phyloP scores from a whole-genome alignment of 2,329 filamentous ascomycete genomes.

The Pseudocercospora fuligena region DNA sequence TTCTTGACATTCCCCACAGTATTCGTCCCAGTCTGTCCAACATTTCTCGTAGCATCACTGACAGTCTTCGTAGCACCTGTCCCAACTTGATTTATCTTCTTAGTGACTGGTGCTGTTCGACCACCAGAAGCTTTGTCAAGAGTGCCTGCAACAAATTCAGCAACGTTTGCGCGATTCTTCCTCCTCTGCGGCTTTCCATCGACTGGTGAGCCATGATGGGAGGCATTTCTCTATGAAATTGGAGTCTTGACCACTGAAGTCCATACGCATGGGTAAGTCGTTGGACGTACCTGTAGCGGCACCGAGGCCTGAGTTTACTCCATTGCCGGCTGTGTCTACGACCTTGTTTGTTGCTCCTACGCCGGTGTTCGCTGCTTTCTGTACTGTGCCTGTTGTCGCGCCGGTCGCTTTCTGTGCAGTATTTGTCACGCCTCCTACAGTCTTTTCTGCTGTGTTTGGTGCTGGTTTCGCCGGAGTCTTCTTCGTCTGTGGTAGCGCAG shows the following conservation, averaged over 20 bases:
- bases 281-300: slow-evolving; percentile 39
- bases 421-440: slow-evolving; percentile 14
- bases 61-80: slow-evolving; percentile 44
- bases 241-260: slow-evolving; percentile 28
- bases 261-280: slow-evolving; percentile 27
- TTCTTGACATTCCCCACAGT: slow-evolving; percentile 41
- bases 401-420: slow-evolving; percentile 32
- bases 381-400: slow-evolving; percentile 33
- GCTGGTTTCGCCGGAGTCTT: not conserved
- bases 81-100: slow-evolving; percentile 41
- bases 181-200: slow-evolving; percentile 33
- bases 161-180: slow-evolving; percentile 21
- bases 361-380: slow-evolving; percentile 35
- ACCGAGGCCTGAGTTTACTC: slow-evolving; percentile 34
- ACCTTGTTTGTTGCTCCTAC: slow-evolving; percentile 36
- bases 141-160: slow-evolving; percentile 30
- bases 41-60: slow-evolving; percentile 41
- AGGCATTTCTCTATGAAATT: slow-evolving; percentile 30
- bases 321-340: slow-evolving; percentile 30
- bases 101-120: slow-evolving; percentile 36
- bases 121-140: slow-evolving; percentile 43
- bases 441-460: slow-evolving; percentile 17
- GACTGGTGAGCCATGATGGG: slow-evolving; percentile 35
- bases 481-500: slow-evolving; percentile 17
- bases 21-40: slow-evolving; percentile 42